Conservation (phyloP, 371 early-diverging fungal genomes). For the Mortierella sp. region DNA sequence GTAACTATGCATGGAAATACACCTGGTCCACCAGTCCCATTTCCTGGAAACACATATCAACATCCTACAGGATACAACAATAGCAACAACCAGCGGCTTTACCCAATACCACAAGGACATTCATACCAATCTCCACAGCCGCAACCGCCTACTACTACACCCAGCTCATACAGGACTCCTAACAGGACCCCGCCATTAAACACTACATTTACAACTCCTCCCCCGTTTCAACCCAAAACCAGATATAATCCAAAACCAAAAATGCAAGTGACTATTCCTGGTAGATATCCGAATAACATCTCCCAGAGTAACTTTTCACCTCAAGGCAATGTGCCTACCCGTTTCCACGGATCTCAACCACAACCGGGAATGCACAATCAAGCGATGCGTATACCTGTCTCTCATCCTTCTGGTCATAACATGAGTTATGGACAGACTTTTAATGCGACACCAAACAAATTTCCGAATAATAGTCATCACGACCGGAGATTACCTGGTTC, state of each 20-base stretch:
- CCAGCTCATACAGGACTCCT: neutral
- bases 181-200: conserved; percentile 16
- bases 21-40: conserved; percentile 32
- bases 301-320: neutral
- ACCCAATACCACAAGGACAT: neutral
- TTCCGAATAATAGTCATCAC: neutral
- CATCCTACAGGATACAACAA: conserved; percentile 21
- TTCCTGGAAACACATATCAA: conserved; percentile 24
- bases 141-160: neutral
- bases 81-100: neutral
- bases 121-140: neutral
- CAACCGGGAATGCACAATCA: conserved; percentile 4
- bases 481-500: conserved; percentile 1
- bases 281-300: neutral
- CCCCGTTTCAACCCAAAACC: conserved; percentile 18
- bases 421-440: neutral
- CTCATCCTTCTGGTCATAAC: conserved; percentile 6
- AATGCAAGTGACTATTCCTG: neutral
- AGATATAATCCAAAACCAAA: conserved; percentile 19
- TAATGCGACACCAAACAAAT: neutral
- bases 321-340: neutral
- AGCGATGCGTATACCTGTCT: conserved; percentile 7
- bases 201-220: conserved; percentile 4
- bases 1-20: conserved; percentile 4
- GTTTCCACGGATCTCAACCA: neutral